These are phyloP conservation scores for Kalmusia sp. DNA, from an alignment of 2,329 filamentous ascomycete genomes.

Conservation along the genomic window DNA sequence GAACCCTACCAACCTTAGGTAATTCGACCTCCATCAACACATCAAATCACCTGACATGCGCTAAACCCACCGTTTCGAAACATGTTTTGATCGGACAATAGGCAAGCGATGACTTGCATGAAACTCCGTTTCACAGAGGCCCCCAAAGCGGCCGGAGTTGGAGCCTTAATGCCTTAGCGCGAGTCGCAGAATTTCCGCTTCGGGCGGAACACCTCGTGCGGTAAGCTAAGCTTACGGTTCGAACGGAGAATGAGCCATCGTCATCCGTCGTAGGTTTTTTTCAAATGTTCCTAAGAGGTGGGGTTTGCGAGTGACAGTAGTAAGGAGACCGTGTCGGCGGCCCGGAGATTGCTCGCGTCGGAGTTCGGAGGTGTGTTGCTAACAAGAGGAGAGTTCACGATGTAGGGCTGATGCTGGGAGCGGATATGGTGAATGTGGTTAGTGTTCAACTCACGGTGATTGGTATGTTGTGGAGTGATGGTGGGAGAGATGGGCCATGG, in stretches of 20 bases:
- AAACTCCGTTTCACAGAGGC: neutral
- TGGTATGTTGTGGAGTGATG: neutral
- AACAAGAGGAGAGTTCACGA: neutral
- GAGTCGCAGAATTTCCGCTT: neutral
- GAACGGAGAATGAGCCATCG: no score
- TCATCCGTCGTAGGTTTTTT: constrained; percentile 1
- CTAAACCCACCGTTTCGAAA: neutral
- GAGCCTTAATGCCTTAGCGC: neutral
- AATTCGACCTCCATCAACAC: neutral
- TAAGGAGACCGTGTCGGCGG: neutral
- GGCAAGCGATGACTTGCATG: neutral
- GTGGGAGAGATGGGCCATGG: neutral
- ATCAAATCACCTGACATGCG: neutral
- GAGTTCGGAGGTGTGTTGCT: constrained; percentile 3
- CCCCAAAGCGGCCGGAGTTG: neutral
- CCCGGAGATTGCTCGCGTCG: constrained; percentile 3
- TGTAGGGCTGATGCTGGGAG: neutral
- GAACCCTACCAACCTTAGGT: no score
- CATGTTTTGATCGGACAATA: neutral
- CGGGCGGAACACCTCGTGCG: neutral
- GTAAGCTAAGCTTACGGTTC: neutral
- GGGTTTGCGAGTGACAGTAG: neutral
- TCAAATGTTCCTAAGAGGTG: neutral
- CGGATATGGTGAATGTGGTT: neutral
- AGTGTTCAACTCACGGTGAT: neutral